These are phyloP conservation scores for Huntiella decipiens DNA, from an alignment of 2,329 filamentous ascomycete species.

Conservation along the genomic window DNA sequence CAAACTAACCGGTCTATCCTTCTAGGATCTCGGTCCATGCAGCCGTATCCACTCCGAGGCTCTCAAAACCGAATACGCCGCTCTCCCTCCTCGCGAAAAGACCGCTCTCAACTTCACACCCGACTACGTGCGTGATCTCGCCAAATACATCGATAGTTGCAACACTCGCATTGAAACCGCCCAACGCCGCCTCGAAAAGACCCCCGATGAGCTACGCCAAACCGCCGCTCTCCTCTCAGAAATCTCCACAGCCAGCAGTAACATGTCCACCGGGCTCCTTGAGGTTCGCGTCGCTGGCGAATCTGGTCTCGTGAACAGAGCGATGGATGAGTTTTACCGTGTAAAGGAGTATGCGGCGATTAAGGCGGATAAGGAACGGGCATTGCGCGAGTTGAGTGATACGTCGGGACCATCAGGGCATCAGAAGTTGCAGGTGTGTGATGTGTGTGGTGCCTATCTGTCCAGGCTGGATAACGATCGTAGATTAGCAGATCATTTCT, in stretches of 20 bases:
- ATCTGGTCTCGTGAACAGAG: constrained; percentile 58
- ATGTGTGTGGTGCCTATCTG: constrained; percentile 92
- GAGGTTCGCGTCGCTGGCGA: constrained; percentile 78
- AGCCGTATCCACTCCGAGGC: constrained; percentile 75
- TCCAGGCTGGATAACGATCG: constrained; percentile 86
- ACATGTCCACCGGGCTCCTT: constrained; percentile 62
- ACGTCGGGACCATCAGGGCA: constrained; percentile 85
- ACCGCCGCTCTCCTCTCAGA: constrained; percentile 62
- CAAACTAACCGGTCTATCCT: neutral
- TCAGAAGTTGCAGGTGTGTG: constrained; percentile 96
- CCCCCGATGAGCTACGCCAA: constrained; percentile 89
- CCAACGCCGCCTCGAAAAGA: constrained; percentile 85
- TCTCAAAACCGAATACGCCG: constrained; percentile 76
- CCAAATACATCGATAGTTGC: constrained; percentile 93
- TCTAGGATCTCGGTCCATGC: constrained; percentile 63
- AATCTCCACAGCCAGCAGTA: constrained; percentile 62
- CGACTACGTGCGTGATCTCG: constrained; percentile 90
- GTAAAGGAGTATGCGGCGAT: constrained; percentile 61
- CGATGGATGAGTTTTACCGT: constrained; percentile 75
- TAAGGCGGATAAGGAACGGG: constrained; percentile 68
- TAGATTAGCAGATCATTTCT: constrained; percentile 88
- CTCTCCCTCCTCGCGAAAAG: constrained; percentile 49
- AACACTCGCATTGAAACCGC: constrained; percentile 83
- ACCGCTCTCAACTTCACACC: constrained; percentile 79
- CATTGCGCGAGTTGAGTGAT: constrained; percentile 78